phyloP scores from a whole-genome alignment of 2,329 filamentous ascomycete species.

The Exophiala calicioides region DNA sequence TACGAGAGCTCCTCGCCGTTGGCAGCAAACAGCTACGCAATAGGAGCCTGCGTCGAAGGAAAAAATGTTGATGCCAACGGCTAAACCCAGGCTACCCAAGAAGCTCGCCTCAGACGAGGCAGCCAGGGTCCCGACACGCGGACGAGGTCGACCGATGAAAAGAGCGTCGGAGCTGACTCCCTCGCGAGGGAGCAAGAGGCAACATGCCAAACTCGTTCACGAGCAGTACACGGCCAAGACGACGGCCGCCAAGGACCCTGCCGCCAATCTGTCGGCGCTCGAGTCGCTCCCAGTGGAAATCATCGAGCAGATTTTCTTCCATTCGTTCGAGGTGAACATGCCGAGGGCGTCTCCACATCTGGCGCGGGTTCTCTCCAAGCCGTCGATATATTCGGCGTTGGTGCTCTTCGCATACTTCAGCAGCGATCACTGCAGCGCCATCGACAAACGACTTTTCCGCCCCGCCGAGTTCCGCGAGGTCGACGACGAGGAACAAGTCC shows the following conservation, averaged over 20 bases:
- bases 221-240: constrained; percentile 1
- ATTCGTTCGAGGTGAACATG: constrained; percentile 48
- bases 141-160: constrained; percentile 28
- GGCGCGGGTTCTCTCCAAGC: constrained; percentile 41
- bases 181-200: constrained; percentile 11
- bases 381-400: constrained; percentile 43
- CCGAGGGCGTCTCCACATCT: constrained; percentile 46
- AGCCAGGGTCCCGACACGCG: background rate
- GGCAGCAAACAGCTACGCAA: too few species aligned
- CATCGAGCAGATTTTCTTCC: constrained; percentile 55
- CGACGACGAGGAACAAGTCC: constrained; percentile 31
- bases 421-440: constrained; percentile 37
- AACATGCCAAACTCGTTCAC: constrained; percentile 13
- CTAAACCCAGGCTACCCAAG: background rate
- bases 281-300: constrained; percentile 53
- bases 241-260: background rate
- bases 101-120: background rate
- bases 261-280: constrained; percentile 36
- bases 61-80: constrained; percentile 14
- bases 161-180: constrained; percentile 18
- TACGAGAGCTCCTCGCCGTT: too few species aligned
- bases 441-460: constrained; percentile 39
- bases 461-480: constrained; percentile 40
- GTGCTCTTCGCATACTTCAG: constrained; percentile 45
- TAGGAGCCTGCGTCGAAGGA: too few species aligned